Evolutionary conservation across 2,329 filamentous ascomycete species (phyloP), one percentile per base, ranked within the genome.

Genomic region (Diaporthe sp.): DNA sequence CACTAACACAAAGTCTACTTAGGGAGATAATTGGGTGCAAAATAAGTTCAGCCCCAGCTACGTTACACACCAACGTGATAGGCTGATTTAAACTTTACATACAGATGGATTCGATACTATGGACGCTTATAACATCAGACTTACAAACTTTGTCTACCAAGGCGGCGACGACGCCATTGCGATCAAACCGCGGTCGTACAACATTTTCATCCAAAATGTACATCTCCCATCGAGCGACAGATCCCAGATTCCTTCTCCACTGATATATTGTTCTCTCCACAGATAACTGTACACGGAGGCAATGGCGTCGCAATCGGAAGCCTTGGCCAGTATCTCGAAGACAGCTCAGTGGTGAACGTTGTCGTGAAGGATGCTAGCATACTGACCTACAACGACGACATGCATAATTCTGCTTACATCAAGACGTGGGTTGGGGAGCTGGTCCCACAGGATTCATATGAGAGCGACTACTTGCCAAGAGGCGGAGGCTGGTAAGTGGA

Each of bases 81-180:
- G 63, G 44, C 63, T 68, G 42, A 53, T 31, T 31, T 31, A 22
- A 28, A 20, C 37, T 44, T 58, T 31, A 71, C 68, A 71, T 77
- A 90, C 88, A 0, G 89, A 90, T 79, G 89, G 88, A 3, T 90
- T 90, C 76, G 85, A 91, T 77, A 90, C 89, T 0, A 90, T 90
- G 88, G 89, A 91, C 77, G 85, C 84, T 1, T 78, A 82, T 12
- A 89, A 90, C 76, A 82, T 91, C 63, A 81, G 80, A 9, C 83
- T 91, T 7, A 86, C 82, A 5, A 88, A 89, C 75, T 86, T 90
- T 71, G 81, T 84, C 8, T 91, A 89, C 78, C 88, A 90, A 82
- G 89, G 89, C 13, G 88, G 89, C 58, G 89, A 91, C 77, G 89
- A 90, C 80, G 91, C 89, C 75, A 85, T 90, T 42, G 89, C 89